Percentiles rank a stretch among this genome's conserved stretches.
Conservation (phyloP, 2,329 filamentous ascomycete species). For the Tolypocladium pustulatum region DNA sequence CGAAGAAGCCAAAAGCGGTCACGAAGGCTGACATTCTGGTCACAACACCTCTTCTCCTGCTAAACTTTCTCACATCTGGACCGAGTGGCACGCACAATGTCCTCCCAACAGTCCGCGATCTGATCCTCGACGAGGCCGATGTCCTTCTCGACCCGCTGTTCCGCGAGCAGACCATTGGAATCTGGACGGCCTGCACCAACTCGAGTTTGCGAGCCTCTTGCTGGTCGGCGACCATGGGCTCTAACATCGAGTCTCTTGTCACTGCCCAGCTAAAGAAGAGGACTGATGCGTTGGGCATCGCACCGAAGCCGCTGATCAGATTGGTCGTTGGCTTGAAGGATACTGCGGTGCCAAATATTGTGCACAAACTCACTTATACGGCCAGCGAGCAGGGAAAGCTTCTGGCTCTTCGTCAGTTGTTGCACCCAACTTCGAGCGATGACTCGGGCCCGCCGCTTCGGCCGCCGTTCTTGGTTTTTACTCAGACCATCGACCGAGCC, state of each 20-base stretch:
- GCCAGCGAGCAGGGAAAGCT: slow-evolving; percentile 92
- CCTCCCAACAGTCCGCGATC: slow-evolving; percentile 57
- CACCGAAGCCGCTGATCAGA: slow-evolving; percentile 53
- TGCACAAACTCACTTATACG: slow-evolving; percentile 81
- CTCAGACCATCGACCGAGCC: slow-evolving; percentile 88
- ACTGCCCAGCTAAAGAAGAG: slow-evolving; percentile 54
- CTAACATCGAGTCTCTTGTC: slow-evolving; percentile 74
- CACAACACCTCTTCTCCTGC: slow-evolving; percentile 48
- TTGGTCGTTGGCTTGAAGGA: slow-evolving; percentile 96
- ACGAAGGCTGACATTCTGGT: slow-evolving; percentile 28
- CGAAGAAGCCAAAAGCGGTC: slow-evolving; percentile 15
- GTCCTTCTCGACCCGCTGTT: slow-evolving; percentile 88
- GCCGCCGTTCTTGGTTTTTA: slow-evolving; percentile 90
- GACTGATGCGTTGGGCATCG: slow-evolving; percentile 24
- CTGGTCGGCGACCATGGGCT: slow-evolving; percentile 97
- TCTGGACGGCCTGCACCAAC: slow-evolving; percentile 72
- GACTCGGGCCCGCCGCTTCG: slow-evolving; percentile 53
- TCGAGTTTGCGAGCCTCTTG: slow-evolving; percentile 63
- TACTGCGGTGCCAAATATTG: slow-evolving; percentile 84
- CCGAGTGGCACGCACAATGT: slow-evolving; percentile 34
- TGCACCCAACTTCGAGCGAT: slow-evolving; percentile 58
- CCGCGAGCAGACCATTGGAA: slow-evolving; percentile 71
- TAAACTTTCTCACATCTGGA: slow-evolving; percentile 54
- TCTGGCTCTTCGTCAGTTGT: slow-evolving; percentile 76
- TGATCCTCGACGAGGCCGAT: slow-evolving; percentile 90